A percentile compares a stretch with the other conserved stretches of the same genome.
phyloP scores from a whole-genome alignment of 495 filamentous ascomycete genomes.

The Neurospora sp. region DNA sequence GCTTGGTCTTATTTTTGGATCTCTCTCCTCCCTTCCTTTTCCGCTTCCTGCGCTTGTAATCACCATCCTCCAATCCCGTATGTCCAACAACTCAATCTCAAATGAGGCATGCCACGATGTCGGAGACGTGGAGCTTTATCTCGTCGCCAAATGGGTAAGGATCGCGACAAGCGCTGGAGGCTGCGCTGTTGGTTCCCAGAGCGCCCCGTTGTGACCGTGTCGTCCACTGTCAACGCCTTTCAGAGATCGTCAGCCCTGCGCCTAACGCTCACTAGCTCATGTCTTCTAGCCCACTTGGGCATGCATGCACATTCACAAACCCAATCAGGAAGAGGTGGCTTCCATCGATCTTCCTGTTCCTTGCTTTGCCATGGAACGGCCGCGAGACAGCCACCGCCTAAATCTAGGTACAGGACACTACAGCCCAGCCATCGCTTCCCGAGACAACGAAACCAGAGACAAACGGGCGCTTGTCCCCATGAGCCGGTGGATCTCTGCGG shows the following conservation, averaged over 20 bases:
- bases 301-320: neutral
- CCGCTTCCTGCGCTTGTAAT: neutral
- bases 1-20: neutral
- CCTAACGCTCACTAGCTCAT: neutral
- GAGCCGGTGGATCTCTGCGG: neutral
- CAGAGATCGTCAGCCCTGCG: neutral
- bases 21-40: neutral
- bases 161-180: neutral
- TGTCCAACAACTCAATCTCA: neutral
- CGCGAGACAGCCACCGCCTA: neutral
- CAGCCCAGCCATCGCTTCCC: neutral
- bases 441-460: neutral
- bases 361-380: neutral
- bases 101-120: neutral
- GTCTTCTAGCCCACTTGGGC: neutral
- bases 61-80: neutral
- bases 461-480: neutral
- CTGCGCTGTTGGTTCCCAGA: neutral
- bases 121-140: neutral
- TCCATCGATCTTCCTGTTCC: neutral
- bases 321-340: neutral
- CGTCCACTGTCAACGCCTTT: neutral
- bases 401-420: neutral
- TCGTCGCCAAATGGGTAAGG: neutral
- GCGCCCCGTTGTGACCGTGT: neutral